A percentile compares a stretch with the other conserved stretches of the same genome.
phyloP scores from a whole-genome alignment of 2,329 filamentous ascomycete species.

The Fusarium xylarioides region DNA sequence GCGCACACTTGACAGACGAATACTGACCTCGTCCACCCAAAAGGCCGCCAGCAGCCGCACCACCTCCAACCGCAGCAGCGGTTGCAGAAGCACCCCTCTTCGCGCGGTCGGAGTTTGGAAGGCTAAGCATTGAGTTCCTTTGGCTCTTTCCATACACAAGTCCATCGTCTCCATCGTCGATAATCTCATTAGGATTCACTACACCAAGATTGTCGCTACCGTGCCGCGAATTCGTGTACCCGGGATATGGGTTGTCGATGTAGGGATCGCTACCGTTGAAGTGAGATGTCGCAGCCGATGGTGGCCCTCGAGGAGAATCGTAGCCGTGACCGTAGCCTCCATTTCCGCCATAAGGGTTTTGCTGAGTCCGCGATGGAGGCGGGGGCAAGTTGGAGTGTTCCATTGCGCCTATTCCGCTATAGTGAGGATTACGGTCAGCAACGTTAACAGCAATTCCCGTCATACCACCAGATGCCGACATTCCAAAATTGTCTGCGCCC shows the following conservation, averaged over 20 bases:
- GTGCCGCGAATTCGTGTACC: conserved; percentile 55
- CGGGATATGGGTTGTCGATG: conserved; percentile 73
- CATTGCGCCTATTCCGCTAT: conserved; percentile 72
- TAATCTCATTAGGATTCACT: conserved; percentile 81
- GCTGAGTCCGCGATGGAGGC: conserved; percentile 49
- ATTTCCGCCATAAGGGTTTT: conserved; percentile 37
- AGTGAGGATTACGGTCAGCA: conserved; percentile 70
- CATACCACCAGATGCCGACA: conserved; percentile 70
- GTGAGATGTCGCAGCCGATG: conserved; percentile 23
- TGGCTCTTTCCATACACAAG: conserved; percentile 63
- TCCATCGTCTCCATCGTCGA: conserved; percentile 89
- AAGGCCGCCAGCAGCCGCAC: conserved; percentile 52
- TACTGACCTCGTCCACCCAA: conserved; percentile 45
- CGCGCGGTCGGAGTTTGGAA: conserved; percentile 55
- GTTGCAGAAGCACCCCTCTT: conserved; percentile 38
- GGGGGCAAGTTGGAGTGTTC: conserved; percentile 52
- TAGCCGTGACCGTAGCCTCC: conserved; percentile 41
- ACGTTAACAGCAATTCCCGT: conserved; percentile 73
- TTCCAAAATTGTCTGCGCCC: conserved; percentile 73
- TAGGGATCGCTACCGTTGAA: conserved; percentile 54
- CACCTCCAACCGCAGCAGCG: conserved; percentile 58
- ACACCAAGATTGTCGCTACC: conserved; percentile 62
- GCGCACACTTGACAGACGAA: neutral
- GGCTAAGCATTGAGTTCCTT: conserved; percentile 68
- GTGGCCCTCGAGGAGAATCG: conserved; percentile 31